phyloP scores from a whole-genome alignment of 169 alveolate genomes.

The Plasmodium falciparum region DNA sequence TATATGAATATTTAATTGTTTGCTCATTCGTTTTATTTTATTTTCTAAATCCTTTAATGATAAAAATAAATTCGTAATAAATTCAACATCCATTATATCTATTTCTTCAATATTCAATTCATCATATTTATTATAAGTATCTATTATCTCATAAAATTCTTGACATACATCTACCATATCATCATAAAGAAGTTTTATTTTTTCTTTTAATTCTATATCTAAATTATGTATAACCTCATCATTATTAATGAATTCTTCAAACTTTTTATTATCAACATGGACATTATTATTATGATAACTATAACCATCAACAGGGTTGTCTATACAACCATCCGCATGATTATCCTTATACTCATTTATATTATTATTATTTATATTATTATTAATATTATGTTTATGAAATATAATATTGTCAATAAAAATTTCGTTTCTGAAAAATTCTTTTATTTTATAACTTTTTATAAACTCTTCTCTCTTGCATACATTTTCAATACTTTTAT shows the following conservation, averaged over 20 bases:
- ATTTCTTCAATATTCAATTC: conserved; percentile 23
- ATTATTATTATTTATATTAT: neutral
- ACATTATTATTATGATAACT: no score
- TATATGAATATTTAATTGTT: conserved; percentile 14
- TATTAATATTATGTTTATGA: neutral
- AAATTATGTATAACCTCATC: conserved; percentile 15
- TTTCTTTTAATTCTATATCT: conserved; percentile 38
- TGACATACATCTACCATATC: conserved; percentile 31
- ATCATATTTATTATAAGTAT: conserved; percentile 24
- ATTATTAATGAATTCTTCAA: neutral
- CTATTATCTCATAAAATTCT: conserved; percentile 13
- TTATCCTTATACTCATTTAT: neutral
- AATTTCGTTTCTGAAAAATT: conserved; percentile 37
- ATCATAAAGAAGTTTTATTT: conserved; percentile 15
- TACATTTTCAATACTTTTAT: conserved; percentile 18
- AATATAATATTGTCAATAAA: conserved; percentile 31
- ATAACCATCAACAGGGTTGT: neutral
- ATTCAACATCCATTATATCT: conserved; percentile 32
- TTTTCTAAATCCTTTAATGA: conserved; percentile 34
- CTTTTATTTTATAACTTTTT: conserved; percentile 12
- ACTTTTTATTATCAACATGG: neutral
- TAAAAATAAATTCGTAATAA: conserved; percentile 18
- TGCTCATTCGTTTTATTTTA: conserved; percentile 35
- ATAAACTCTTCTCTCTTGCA: conserved; percentile 47
- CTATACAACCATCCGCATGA: neutral